A percentile compares a stretch with the other conserved stretches of the same genome.
phyloP scores from a whole-genome alignment of 129 eudicot species.

The Ambrosia artemisiifolia region DNA sequence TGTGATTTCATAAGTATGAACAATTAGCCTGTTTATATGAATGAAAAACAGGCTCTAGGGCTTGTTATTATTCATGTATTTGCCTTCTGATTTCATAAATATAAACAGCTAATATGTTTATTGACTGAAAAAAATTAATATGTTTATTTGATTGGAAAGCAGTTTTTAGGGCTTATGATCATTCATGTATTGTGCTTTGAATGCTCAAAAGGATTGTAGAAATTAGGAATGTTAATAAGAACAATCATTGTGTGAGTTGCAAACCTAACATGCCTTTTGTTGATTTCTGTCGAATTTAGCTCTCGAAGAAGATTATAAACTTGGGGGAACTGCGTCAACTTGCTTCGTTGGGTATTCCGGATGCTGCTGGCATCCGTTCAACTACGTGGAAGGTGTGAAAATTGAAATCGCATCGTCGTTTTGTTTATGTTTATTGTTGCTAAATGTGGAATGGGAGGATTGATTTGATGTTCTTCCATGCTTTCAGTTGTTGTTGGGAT shows the following conservation, averaged over 20 bases:
- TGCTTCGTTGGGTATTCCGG: slow-evolving; percentile 81
- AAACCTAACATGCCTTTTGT: neutral
- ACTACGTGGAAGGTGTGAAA: slow-evolving; percentile 85
- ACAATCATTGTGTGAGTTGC: neutral
- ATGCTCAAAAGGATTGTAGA: neutral
- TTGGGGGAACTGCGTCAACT: slow-evolving; percentile 80
- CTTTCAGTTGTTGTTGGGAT: slow-evolving; percentile 78
- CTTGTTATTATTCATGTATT: neutral
- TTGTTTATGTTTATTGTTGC: neutral
- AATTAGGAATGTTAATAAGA: neutral
- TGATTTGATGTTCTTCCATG: slow-evolving; percentile 6
- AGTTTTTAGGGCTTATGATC: neutral
- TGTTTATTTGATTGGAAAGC: neutral
- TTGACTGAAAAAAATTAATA: too few relatives aligned
- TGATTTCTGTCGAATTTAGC: slow-evolving; percentile 29
- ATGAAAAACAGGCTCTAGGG: too few relatives aligned
- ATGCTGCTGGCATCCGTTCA: slow-evolving; percentile 76
- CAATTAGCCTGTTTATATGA: neutral
- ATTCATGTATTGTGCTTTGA: neutral
- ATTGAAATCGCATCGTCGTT: neutral
- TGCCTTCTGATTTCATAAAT: neutral
- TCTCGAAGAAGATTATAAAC: slow-evolving; percentile 79
- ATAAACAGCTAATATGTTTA: neutral
- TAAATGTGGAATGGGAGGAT: slow-evolving; percentile 7
- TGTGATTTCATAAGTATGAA: neutral